Base-by-base conservation (phyloP, 768 basidiomycete species). In the Trametes punicea region DNA sequence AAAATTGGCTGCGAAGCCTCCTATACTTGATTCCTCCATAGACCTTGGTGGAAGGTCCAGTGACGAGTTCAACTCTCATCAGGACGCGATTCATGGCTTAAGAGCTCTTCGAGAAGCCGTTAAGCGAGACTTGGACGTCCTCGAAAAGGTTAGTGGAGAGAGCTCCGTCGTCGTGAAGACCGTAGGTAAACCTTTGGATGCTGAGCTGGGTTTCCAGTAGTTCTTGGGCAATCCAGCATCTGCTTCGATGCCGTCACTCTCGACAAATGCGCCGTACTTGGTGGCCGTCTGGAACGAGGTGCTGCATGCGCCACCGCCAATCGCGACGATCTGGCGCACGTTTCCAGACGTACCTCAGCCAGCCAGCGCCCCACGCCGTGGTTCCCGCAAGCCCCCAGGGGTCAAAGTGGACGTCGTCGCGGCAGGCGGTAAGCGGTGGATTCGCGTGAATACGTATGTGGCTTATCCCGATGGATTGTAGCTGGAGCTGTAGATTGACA, bases 381-480 rank as follows among this genome's bases (percentile, higher is more conserved):
- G 65, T 6, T 60, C 54, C 8, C 67, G 58, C 34, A 60, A 65
- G 31, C 60, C 61, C 0, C 68, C 71, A 0, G 75, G 76, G 6
- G 78, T 84, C 38, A 93, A 94, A 63, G 85, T 95, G 0, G 93
- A 95, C 64, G 76, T 94, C 13, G 83, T 93, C 13, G 85, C 85
- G 1, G 82, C 88, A 20, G 80, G 83, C 39, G 92, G 93, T 1
- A 73, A 78, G 21, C 73, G 75, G 3, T 96, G 93, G 93, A 84
- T 91, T 36, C 80, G 91, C 62, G 81, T 94, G 31, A 94, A 93
- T 71, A 93, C 92, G 92, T 92, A 66, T 67, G 87, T 81, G 27
- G 45, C 27, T 26, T 27, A 31, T 6, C 20, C 20, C 40, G 15
- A n/a, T 11, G 44, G 13, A 3, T 13, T 8, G 16, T 51, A 2